These are phyloP conservation scores for Populus hybrid DNA, from an alignment of 441 rosid genomes.

Conservation along the genomic window DNA sequence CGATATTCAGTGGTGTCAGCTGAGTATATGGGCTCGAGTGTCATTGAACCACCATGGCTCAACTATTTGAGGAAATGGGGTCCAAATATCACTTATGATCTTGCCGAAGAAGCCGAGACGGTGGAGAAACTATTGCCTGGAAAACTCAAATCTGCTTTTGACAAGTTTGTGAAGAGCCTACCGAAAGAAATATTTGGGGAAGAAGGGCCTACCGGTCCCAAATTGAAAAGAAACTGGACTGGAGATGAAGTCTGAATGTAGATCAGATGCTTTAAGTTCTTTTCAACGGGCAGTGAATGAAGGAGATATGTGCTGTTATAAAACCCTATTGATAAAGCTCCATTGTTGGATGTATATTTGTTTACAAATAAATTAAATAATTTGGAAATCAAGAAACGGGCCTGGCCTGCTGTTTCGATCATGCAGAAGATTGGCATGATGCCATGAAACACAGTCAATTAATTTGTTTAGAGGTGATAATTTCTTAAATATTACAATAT, in stretches of 20 bases:
- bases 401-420: too few relatives aligned
- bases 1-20: conserved; percentile 44
- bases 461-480: too few relatives aligned
- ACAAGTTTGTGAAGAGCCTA: conserved; percentile 40
- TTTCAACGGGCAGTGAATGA: neutral
- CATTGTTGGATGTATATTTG: neutral
- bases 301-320: too few relatives aligned
- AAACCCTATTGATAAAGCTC: neutral
- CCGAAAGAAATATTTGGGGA: conserved; percentile 68
- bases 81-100: conserved; percentile 57
- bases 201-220: conserved; percentile 95
- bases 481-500: too few relatives aligned
- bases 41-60: conserved; percentile 64
- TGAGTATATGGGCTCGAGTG: conserved; percentile 41
- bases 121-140: conserved; percentile 51
- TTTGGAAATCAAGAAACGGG: too few relatives aligned
- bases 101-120: conserved; percentile 36
- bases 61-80: conserved; percentile 75
- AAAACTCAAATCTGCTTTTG: conserved; percentile 50
- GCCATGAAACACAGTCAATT: too few relatives aligned
- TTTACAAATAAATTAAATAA: too few relatives aligned
- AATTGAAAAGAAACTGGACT: conserved; percentile 37
- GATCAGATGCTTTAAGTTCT: neutral
- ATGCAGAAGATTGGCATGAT: too few relatives aligned
- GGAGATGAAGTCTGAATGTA: neutral